These are phyloP conservation scores for Fusarium sp. DNA, from an alignment of 2,329 filamentous ascomycete genomes.

Conservation along the genomic window DNA sequence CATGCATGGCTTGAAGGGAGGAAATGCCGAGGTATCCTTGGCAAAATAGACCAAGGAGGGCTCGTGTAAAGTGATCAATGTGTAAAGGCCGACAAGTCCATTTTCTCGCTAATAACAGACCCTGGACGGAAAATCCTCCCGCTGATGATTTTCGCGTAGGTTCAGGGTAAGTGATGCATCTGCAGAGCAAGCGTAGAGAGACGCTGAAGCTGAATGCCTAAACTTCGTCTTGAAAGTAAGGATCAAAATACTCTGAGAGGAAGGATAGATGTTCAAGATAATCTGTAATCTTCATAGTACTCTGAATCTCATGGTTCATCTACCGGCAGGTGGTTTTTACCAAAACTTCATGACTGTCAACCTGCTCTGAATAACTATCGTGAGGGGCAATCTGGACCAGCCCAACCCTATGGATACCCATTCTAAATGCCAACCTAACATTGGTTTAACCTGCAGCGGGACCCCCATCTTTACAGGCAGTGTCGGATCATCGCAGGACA, in stretches of 20 bases:
- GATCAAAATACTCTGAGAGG: not conserved
- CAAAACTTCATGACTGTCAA: not conserved
- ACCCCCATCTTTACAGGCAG: not conserved
- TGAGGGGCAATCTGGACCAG: not conserved
- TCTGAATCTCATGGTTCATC: not conserved
- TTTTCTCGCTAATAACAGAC: not conserved
- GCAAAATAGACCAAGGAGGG: not conserved
- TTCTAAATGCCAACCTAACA: not conserved
- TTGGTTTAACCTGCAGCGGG: not conserved
- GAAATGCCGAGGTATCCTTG: not conserved
- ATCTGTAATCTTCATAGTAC: not conserved
- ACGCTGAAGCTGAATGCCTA: not conserved
- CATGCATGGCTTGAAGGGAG: not conserved
- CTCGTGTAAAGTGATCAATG: not conserved
- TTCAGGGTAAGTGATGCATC: not conserved
- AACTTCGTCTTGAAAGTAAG: not conserved
- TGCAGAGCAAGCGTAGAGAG: not conserved
- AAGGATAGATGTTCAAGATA: not conserved
- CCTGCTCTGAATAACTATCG: not conserved
- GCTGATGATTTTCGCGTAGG: not conserved
- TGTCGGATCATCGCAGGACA: not conserved
- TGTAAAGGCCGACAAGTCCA: not conserved
- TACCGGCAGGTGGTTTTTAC: not conserved
- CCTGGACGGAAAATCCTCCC: not conserved
- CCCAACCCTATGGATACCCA: not conserved